Conservation (phyloP, 306 rosid species). For the Quercus alba region DNA sequence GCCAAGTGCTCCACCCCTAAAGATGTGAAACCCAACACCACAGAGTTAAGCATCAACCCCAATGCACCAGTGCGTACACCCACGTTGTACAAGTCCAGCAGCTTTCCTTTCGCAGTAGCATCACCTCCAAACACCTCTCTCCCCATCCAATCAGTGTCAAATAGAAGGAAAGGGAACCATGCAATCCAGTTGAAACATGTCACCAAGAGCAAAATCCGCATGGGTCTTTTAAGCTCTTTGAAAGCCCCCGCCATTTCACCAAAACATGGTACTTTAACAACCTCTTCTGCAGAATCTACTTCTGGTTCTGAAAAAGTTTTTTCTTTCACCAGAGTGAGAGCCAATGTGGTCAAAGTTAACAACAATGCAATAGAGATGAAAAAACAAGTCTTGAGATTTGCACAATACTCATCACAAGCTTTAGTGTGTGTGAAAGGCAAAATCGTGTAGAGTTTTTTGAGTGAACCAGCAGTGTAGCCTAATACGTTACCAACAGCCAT, state of each 20-base stretch:
- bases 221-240: constrained; percentile 50
- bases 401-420: constrained; percentile 80
- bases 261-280: constrained; percentile 33
- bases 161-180: constrained; percentile 84
- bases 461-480: constrained; percentile 72
- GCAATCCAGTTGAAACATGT: constrained; percentile 87
- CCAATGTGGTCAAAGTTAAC: constrained; percentile 14
- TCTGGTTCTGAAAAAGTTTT: background rate
- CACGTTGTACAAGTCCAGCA: constrained; percentile 21
- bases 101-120: background rate
- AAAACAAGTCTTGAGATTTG: constrained; percentile 77
- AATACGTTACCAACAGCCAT: constrained; percentile 83
- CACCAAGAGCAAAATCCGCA: constrained; percentile 73
- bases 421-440: constrained; percentile 61
- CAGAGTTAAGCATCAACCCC: constrained; percentile 73
- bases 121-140: constrained; percentile 76
- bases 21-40: constrained; percentile 61
- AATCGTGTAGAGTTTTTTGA: constrained; percentile 32
- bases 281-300: background rate
- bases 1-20: constrained; percentile 46
- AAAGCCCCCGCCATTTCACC: constrained; percentile 57
- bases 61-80: constrained; percentile 79
- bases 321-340: constrained; percentile 50
- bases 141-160: constrained; percentile 98
- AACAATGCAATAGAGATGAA: constrained; percentile 60